These are phyloP conservation scores for Pseudozyma pruni DNA, from an alignment of 1,284 basidiomycete genomes.

Conservation along the genomic window DNA sequence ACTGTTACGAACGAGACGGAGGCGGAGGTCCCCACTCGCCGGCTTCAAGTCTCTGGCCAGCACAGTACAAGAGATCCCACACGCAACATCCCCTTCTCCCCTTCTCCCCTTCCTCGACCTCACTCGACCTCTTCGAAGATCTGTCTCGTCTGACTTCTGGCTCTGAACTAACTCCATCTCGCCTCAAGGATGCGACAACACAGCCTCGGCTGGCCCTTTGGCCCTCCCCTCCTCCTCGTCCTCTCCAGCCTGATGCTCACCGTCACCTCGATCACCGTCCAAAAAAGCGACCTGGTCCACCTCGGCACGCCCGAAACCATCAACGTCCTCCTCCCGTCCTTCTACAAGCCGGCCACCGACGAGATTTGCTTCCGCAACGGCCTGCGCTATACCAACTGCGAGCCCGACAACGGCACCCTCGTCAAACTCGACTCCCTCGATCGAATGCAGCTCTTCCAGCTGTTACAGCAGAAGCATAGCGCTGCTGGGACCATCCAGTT, in stretches of 20 bases:
- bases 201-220: neutral
- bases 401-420: neutral
- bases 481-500: neutral
- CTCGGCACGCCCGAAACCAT: neutral
- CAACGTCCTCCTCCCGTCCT: neutral
- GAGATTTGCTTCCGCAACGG: conserved; percentile 25
- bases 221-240: neutral
- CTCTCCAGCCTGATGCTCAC: neutral
- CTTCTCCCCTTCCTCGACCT: too few species aligned
- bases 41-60: too few species aligned
- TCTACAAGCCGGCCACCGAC: conserved; percentile 18
- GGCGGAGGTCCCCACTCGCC: too few species aligned
- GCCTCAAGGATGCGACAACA: neutral
- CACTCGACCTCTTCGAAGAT: too few species aligned
- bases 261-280: neutral
- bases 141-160: too few species aligned
- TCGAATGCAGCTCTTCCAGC: neutral
- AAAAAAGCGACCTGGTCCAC: too few species aligned
- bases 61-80: too few species aligned
- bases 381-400: conserved; percentile 6
- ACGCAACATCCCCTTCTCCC: neutral
- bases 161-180: too few species aligned
- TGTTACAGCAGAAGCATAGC: neutral
- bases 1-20: too few species aligned
- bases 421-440: conserved; percentile 2